Base-by-base conservation (phyloP, 2,329 filamentous ascomycete genomes). In the Arthrobotrys iridis region DNA sequence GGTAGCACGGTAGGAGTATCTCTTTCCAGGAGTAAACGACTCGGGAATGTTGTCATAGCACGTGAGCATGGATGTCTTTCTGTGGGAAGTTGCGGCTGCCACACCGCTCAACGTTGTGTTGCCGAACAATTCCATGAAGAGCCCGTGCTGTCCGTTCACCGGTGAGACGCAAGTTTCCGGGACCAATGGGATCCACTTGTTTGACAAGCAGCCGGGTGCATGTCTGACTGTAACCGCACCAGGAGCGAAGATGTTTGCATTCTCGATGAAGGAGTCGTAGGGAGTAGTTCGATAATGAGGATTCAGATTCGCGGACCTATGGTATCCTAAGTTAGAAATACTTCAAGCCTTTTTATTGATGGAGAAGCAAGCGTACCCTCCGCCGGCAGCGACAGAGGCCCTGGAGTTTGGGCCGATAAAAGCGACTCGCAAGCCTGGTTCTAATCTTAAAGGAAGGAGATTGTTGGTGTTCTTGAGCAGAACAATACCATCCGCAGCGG, bases 391-490 rank as follows among this genome's bases (percentile, higher is more conserved):
- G 10, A 80, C 78, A 15, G 79, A 79, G 83, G 84, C 81, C 57
- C 84, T 85, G 8, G 86, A 82, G 68, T 87, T 87, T 10, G 86
- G 85, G 2, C 86, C 87, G 68, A 88, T 87, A 15, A 87, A 83
- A 8, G 86, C 83, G 10, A 86, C 81, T 0, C 84, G 82, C 68
- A 84, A 82, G 22, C 81, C 81, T 50, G 83, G 84, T 40, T 82
- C 81, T 60, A 87, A 80, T 0, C 74, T 86, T 2, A 90, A 81
- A 0, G 91, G 91, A 0, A 93, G 83, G 0, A 89, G 80, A 11
- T 83, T 83, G 37, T 86, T 85, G 10, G 91, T 86, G 77, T 93
- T 93, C 82, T 93, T 92, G 55, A 93, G 83, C 10, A 93, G 84
- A 0, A 93, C 90, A 6, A 92, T 88, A 2, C 88, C 88, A 80